Conservation (phyloP, 2,329 filamentous ascomycete species). For the Talaromyces albobiverticillius region DNA sequence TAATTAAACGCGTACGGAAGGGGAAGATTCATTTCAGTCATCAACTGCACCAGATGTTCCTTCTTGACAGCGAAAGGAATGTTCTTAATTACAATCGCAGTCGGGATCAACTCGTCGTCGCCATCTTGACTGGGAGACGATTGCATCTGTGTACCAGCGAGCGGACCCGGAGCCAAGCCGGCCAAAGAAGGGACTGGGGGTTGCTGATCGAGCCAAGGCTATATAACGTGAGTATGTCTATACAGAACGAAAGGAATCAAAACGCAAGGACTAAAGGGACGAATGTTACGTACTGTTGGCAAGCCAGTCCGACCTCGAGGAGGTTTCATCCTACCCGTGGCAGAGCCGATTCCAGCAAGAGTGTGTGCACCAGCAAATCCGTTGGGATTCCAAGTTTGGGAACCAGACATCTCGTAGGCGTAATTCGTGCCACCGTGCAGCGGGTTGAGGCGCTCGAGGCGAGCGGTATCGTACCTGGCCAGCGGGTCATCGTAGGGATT, state of each 20-base stretch:
- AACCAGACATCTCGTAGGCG: slow-evolving; percentile 65
- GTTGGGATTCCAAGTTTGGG: slow-evolving; percentile 77
- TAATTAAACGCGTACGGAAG: slow-evolving; percentile 99
- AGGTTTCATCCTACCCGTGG: slow-evolving; percentile 55
- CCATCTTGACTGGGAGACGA: slow-evolving; percentile 37
- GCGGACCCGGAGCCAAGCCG: slow-evolving; percentile 11
- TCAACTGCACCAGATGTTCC: slow-evolving; percentile 86
- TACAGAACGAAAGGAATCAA: background rate
- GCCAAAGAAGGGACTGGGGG: slow-evolving; percentile 34
- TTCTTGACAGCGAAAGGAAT: slow-evolving; percentile 98
- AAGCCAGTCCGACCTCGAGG: slow-evolving; percentile 59
- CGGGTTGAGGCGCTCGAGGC: slow-evolving; percentile 57
- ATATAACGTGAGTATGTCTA: background rate
- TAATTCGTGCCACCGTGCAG: slow-evolving; percentile 59
- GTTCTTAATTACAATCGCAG: slow-evolving; percentile 98
- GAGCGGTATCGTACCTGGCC: slow-evolving; percentile 54
- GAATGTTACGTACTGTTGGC: slow-evolving; percentile 63
- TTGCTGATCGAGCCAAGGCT: slow-evolving; percentile 65
- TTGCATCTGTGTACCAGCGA: slow-evolving; percentile 22
- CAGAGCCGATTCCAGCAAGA: slow-evolving; percentile 62
- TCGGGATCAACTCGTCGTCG: slow-evolving; percentile 88
- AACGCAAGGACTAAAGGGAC: too few species aligned
- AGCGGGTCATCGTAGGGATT: slow-evolving; percentile 71
- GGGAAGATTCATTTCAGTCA: slow-evolving; percentile 90
- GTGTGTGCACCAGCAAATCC: slow-evolving; percentile 65